phyloP scores from a whole-genome alignment of 441 rosid species.

The Euphorbia celastroides region DNA sequence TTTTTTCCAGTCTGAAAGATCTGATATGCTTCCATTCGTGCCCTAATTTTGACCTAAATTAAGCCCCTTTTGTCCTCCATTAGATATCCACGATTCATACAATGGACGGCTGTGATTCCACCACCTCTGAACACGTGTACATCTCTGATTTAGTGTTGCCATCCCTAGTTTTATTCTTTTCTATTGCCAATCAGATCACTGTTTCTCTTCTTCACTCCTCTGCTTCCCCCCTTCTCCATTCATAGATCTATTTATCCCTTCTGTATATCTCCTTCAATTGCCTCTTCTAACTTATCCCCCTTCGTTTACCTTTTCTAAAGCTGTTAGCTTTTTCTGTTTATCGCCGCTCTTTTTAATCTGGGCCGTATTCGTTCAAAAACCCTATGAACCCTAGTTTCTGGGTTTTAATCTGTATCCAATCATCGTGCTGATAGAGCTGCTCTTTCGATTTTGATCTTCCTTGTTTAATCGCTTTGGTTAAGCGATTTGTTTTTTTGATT shows the following conservation, averaged over 20 bases:
- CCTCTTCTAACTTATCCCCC: background rate
- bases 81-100: background rate
- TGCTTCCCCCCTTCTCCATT: slow-evolving; percentile 1
- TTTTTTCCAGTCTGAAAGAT: background rate
- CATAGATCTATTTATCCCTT: background rate
- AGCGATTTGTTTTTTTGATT: slow-evolving; percentile 10
- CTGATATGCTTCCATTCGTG: background rate
- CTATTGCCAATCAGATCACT: background rate
- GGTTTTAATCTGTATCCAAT: slow-evolving; percentile 6
- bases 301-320: background rate
- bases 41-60: background rate
- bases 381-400: slow-evolving; percentile 18
- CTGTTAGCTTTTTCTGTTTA: background rate
- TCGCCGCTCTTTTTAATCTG: background rate
- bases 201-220: background rate
- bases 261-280: background rate
- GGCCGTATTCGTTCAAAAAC: background rate
- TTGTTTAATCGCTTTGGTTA: slow-evolving; percentile 24
- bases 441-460: slow-evolving; percentile 9
- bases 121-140: background rate
- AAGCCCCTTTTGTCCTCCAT: background rate
- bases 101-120: slow-evolving; percentile 10
- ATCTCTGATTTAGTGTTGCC: slow-evolving; percentile 15
- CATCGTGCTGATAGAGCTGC: background rate
- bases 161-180: slow-evolving; percentile 5